Evolutionary conservation across 352 stramenopile species (phyloP).

Genomic region (Aphanomyces astaci): DNA sequence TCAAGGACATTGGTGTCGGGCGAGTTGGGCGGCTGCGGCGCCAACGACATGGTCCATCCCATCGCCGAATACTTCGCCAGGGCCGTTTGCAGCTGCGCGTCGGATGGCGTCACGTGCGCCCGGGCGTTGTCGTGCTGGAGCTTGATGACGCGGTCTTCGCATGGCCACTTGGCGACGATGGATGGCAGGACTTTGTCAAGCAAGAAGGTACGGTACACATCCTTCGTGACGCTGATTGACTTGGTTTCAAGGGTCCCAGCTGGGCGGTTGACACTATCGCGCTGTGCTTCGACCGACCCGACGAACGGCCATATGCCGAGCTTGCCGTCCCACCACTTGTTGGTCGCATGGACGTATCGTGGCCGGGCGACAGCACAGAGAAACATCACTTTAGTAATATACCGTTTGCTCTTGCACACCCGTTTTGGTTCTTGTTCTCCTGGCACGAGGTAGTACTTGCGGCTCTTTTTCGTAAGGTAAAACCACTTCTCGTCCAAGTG

Average conservation of each 20-base stretch:
- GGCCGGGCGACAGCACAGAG: too few relatives aligned
- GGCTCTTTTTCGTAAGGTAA: constrained; percentile 31
- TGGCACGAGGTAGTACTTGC: constrained; percentile 23
- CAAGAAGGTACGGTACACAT: not conserved
- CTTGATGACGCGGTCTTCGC: not conserved
- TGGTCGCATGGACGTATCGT: too few relatives aligned
- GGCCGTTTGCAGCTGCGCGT: not conserved
- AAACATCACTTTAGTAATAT: constrained; percentile 37
- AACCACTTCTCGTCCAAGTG: constrained; percentile 32
- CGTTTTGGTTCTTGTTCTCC: constrained; percentile 14
- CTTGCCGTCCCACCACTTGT: constrained; percentile 39
- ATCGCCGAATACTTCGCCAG: not conserved
- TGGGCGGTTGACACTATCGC: constrained; percentile 22
- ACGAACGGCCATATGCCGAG: constrained; percentile 36
- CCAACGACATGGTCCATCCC: not conserved
- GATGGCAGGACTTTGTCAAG: not conserved
- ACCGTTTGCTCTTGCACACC: constrained; percentile 19
- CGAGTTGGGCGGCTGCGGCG: not conserved
- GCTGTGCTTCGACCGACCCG: constrained; percentile 14
- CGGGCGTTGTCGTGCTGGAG: not conserved
- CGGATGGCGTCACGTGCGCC: not conserved
- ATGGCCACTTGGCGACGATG: not conserved
- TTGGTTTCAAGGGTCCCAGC: constrained; percentile 12
- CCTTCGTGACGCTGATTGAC: not conserved
- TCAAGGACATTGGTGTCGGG: not conserved